phyloP scores from a whole-genome alignment of 2,329 filamentous ascomycete genomes.

The Pochonia chlamydosporia region DNA sequence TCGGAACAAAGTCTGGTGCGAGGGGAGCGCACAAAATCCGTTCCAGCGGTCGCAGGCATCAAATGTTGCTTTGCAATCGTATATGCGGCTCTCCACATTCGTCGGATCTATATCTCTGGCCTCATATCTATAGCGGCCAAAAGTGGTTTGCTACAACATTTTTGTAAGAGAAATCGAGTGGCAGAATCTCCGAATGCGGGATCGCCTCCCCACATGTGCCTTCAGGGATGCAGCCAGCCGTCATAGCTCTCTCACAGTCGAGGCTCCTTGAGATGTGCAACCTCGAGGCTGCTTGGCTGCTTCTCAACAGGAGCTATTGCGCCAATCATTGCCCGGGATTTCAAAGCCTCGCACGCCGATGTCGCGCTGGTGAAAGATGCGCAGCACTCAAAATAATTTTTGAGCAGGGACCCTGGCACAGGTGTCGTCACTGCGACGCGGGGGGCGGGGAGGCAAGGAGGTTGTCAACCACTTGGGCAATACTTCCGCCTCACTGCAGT shows the following conservation, averaged over 20 bases:
- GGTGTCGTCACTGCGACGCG: constrained; percentile 9
- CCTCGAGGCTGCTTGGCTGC: background rate
- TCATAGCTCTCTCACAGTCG: too few species aligned
- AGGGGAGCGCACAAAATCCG: too few species aligned
- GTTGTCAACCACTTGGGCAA: background rate
- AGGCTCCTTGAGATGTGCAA: background rate
- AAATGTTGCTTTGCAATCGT: constrained; percentile 5
- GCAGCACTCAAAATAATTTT: background rate
- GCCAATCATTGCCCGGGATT: constrained; percentile 25
- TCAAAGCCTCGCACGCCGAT: constrained; percentile 25
- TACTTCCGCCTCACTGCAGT: background rate
- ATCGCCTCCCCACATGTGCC: constrained; percentile 20
- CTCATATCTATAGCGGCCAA: constrained; percentile 10
- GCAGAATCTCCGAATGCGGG: constrained; percentile 19
- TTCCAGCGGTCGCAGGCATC: too few species aligned
- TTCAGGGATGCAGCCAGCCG: constrained; percentile 9
- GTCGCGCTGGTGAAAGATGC: constrained; percentile 18
- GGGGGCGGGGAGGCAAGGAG: background rate
- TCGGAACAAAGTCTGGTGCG: background rate
- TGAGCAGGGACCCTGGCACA: constrained; percentile 8
- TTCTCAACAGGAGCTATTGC: constrained; percentile 1
- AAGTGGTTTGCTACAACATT: constrained; percentile 26
- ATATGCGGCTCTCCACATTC: constrained; percentile 13
- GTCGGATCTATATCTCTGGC: constrained; percentile 20
- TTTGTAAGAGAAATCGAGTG: constrained; percentile 31